A percentile compares a stretch with the other conserved stretches of the same genome.
phyloP scores from a whole-genome alignment of 2,329 filamentous ascomycete species.

The Penicillium sumatraense region DNA sequence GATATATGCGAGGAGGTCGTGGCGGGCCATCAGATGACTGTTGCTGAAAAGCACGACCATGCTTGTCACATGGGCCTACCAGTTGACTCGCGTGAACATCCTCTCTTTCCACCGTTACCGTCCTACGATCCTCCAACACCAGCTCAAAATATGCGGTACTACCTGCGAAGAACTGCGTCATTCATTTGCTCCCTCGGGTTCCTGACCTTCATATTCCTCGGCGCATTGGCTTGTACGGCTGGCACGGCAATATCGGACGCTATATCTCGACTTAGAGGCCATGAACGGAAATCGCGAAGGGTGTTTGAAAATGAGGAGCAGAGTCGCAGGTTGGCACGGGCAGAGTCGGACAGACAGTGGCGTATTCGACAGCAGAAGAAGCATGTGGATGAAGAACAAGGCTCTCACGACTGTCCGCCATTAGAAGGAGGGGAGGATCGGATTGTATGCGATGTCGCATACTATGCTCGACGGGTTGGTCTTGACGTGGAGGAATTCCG shows the following conservation, averaged over 20 bases:
- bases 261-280: conserved; percentile 61
- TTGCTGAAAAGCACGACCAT: conserved; percentile 15
- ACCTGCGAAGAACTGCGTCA: conserved; percentile 68
- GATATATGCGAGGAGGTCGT: neutral
- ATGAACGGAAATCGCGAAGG: conserved; percentile 63
- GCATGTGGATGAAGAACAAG: conserved; percentile 46
- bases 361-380: conserved; percentile 43
- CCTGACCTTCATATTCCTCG: conserved; percentile 74
- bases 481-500: conserved; percentile 81
- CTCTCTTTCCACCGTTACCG: conserved; percentile 80
- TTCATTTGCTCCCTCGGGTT: conserved; percentile 80
- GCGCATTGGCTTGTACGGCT: conserved; percentile 71
- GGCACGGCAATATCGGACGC: conserved; percentile 56
- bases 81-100: conserved; percentile 28
- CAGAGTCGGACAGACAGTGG: conserved; percentile 68
- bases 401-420: conserved; percentile 64
- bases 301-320: conserved; percentile 77
- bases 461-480: conserved; percentile 87
- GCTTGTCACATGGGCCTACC: conserved; percentile 10
- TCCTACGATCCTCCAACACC: conserved; percentile 76
- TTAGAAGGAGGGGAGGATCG: conserved; percentile 81
- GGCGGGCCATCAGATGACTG: neutral
- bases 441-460: conserved; percentile 76
- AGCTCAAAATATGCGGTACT: conserved; percentile 68
- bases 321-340: conserved; percentile 61